Evolutionary conservation across 2,329 filamentous ascomycete genomes (phyloP).

Genomic region (Hymenoscyphus fraxineus): DNA sequence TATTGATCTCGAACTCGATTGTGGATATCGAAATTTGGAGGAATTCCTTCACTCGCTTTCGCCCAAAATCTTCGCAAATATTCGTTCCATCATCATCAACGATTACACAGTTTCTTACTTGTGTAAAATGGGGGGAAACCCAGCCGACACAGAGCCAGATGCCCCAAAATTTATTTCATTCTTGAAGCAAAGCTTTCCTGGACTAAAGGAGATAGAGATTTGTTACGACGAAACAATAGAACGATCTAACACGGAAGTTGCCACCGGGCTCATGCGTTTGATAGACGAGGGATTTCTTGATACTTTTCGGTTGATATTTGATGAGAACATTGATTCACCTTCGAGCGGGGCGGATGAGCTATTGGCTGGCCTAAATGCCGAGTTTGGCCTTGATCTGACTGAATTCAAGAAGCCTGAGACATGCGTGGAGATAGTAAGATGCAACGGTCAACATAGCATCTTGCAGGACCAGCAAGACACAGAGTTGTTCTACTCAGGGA

Average conservation of each 20-base stretch:
- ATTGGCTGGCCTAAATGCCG: neutral
- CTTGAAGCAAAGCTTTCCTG: neutral
- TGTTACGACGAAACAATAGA: too few species aligned
- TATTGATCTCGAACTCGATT: neutral
- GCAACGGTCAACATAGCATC: neutral
- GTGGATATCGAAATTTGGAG: neutral
- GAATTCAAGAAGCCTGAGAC: neutral
- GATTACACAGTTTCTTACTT: neutral
- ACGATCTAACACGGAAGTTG: neutral
- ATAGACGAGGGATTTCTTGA: neutral
- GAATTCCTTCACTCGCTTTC: neutral
- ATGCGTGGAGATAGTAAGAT: neutral
- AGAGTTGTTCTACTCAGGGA: neutral
- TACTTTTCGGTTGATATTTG: neutral
- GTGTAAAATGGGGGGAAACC: neutral
- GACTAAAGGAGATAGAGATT: neutral
- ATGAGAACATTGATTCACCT: neutral
- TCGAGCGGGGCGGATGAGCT: too few species aligned
- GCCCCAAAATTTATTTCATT: too few species aligned
- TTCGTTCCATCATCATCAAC: neutral
- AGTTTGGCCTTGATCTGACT: neutral
- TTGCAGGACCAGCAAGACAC: neutral
- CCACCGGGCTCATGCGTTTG: neutral
- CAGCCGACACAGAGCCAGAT: too few species aligned
- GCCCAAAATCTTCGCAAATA: neutral